These are phyloP conservation scores for Nidula microcarpa DNA, from an alignment of 768 basidiomycete species.

Conservation along the genomic window DNA sequence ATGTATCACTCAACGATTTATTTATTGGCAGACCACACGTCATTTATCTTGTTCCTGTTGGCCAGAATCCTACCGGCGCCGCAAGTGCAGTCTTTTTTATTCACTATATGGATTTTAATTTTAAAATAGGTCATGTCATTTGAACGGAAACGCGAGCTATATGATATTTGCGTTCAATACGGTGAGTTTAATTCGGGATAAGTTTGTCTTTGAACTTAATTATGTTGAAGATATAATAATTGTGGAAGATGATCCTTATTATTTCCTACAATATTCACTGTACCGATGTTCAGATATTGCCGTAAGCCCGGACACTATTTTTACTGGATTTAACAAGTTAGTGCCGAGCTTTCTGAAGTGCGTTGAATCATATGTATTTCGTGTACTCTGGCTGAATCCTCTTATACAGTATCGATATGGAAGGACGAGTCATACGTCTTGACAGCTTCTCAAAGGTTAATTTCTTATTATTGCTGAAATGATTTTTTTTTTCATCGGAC, in stretches of 20 bases:
- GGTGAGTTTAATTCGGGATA: conserved; percentile 37
- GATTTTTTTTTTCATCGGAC: neutral
- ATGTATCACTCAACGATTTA: neutral
- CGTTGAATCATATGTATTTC: no score
- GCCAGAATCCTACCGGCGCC: conserved; percentile 80
- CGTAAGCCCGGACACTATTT: conserved; percentile 33
- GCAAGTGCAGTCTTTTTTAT: conserved; percentile 31
- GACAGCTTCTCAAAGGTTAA: conserved; percentile 76
- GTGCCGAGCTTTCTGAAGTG: conserved; percentile 62
- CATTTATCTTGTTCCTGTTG: conserved; percentile 75
- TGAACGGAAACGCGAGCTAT: conserved; percentile 72
- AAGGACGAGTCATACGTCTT: conserved; percentile 81
- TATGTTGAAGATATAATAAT: conserved; percentile 59
- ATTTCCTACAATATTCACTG: conserved; percentile 65
- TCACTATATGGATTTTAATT: neutral
- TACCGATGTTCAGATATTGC: conserved; percentile 8
- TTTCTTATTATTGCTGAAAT: no score
- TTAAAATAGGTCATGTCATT: conserved; percentile 50
- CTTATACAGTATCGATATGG: conserved; percentile 55
- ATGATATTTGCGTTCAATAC: conserved; percentile 79
- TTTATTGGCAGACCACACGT: conserved; percentile 51
- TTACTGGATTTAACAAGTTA: conserved; percentile 50
- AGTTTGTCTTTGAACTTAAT: neutral
- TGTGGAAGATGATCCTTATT: conserved; percentile 82
- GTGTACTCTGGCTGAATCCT: neutral